A percentile compares a stretch with the other conserved stretches of the same genome.
phyloP scores from a whole-genome alignment of 1,284 basidiomycete species.

The Papiliotrema fonsecae region DNA sequence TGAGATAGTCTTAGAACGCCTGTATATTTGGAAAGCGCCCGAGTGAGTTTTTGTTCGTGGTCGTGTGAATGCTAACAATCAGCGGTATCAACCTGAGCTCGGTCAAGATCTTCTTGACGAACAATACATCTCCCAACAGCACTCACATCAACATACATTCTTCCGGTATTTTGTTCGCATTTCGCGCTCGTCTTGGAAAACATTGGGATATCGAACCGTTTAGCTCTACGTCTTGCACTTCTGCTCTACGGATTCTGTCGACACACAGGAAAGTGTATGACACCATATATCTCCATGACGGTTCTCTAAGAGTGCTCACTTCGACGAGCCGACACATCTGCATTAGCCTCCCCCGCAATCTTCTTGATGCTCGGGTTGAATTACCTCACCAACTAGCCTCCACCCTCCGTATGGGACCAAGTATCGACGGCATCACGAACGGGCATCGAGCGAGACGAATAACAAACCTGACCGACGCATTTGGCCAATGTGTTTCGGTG shows the following conservation, averaged over 20 bases:
- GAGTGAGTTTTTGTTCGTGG: constrained; percentile 19
- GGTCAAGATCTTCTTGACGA: constrained; percentile 34
- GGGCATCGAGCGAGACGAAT: neutral
- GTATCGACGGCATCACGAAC: constrained; percentile 8
- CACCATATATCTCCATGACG: constrained; percentile 59
- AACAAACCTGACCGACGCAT: constrained; percentile 33
- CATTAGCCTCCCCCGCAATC: constrained; percentile 35
- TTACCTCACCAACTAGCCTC: constrained; percentile 28
- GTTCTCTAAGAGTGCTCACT: constrained; percentile 56
- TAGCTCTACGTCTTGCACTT: constrained; percentile 49
- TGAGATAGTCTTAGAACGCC: constrained; percentile 36
- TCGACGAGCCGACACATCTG: constrained; percentile 55
- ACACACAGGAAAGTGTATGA: constrained; percentile 63
- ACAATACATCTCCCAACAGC: constrained; percentile 21
- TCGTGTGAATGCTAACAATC: neutral
- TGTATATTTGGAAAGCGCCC: constrained; percentile 33
- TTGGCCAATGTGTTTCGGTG: constrained; percentile 52
- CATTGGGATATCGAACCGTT: constrained; percentile 16
- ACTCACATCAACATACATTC: constrained; percentile 51
- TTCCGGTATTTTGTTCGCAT: constrained; percentile 53
- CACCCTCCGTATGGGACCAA: constrained; percentile 29
- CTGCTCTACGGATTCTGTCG: constrained; percentile 58
- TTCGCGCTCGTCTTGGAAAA: constrained; percentile 46
- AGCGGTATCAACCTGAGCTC: constrained; percentile 9
- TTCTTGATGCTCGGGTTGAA: constrained; percentile 27